These are phyloP conservation scores for Nymphaea colorata DNA, from an alignment of 164 flowering plant species.

Conservation along the genomic window DNA sequence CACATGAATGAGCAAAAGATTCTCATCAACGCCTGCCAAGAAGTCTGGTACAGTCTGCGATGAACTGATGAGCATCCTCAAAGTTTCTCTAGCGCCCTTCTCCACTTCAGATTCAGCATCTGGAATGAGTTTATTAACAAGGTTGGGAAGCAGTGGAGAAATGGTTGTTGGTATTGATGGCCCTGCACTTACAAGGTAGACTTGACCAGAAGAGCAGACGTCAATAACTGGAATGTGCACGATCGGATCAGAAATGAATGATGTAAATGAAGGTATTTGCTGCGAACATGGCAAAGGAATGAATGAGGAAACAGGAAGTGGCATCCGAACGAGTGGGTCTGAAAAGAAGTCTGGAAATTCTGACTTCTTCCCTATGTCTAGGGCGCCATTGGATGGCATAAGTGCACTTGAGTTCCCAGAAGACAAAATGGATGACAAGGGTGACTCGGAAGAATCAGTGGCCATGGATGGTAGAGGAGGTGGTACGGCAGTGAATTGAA, in stretches of 20 bases:
- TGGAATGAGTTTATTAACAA: slow-evolving; percentile 37
- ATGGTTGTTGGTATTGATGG: slow-evolving; percentile 46
- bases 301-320: slow-evolving; percentile 25
- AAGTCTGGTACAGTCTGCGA: slow-evolving; percentile 34
- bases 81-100: slow-evolving; percentile 80
- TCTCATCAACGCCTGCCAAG: slow-evolving; percentile 4
- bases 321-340: slow-evolving; percentile 44
- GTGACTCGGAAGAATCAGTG: slow-evolving; percentile 34
- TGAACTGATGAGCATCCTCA: slow-evolving; percentile 63
- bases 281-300: slow-evolving; percentile 31
- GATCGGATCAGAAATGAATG: slow-evolving; percentile 81
- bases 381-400: slow-evolving; percentile 13
- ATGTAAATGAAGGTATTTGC: slow-evolving; percentile 75
- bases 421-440: slow-evolving; percentile 43
- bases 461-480: slow-evolving; percentile 23
- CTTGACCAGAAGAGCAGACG: slow-evolving; percentile 88
- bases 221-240: slow-evolving; percentile 88
- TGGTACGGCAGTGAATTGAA: slow-evolving; percentile 23
- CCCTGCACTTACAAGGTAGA: slow-evolving; percentile 86
- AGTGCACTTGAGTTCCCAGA: slow-evolving; percentile 17
- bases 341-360: slow-evolving; percentile 65
- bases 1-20: slow-evolving; percentile 4
- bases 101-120: slow-evolving; percentile 55
- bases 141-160: slow-evolving; percentile 45
- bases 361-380: slow-evolving; percentile 27